Conservation (phyloP, 257 asterid species). For the Orobanche coerulescens region DNA sequence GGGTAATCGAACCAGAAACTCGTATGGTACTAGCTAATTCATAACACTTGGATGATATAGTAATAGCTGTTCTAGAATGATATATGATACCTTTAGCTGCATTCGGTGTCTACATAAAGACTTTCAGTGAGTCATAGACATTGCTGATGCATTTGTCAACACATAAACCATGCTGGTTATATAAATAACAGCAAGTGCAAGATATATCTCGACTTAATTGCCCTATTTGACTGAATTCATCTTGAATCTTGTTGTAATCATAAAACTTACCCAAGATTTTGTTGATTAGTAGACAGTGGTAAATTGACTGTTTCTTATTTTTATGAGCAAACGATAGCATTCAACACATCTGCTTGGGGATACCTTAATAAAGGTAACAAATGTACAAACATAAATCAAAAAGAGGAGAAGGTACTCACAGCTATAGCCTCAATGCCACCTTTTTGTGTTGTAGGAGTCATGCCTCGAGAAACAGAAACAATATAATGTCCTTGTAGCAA, state of each 20-base stretch:
- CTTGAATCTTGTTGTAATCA: background rate
- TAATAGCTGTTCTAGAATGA: background rate
- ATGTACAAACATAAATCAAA: background rate
- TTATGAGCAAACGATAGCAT: constrained; percentile 7
- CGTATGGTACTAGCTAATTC: background rate
- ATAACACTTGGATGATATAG: background rate
- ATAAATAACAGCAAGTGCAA: background rate
- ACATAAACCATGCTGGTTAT: background rate
- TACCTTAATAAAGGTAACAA: constrained; percentile 12
- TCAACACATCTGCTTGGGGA: background rate
- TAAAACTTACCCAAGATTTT: background rate
- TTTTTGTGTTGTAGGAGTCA: constrained; percentile 51
- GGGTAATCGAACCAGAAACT: background rate
- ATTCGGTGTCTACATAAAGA: background rate
- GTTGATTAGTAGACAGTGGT: background rate
- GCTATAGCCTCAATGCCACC: constrained; percentile 80
- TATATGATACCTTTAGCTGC: background rate
- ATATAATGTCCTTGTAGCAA: constrained; percentile 85
- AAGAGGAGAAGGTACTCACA: constrained; percentile 42
- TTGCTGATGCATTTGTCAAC: background rate
- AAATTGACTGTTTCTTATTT: background rate
- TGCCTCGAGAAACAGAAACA: constrained; percentile 72
- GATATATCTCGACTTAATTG: background rate
- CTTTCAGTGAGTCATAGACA: background rate
- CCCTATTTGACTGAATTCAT: background rate